Percentiles rank a stretch among this genome's conserved stretches.
These are phyloP conservation scores for Leishmania guyanensis DNA, from an alignment of 208 protist genomes.

Conservation along the genomic window DNA sequence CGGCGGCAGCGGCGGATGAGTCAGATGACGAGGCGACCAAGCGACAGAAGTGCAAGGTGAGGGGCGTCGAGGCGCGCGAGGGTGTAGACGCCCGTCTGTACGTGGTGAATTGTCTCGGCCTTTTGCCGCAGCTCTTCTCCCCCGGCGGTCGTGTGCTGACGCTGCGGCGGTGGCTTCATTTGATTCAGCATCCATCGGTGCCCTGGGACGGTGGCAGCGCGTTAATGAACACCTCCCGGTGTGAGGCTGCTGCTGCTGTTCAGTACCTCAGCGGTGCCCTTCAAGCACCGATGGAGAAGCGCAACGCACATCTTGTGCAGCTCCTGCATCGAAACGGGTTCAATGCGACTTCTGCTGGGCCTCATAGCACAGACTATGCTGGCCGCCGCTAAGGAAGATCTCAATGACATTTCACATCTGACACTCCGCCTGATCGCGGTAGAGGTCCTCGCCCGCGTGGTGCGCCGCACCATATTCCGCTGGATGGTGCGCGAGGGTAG, in stretches of 20 bases:
- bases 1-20: neutral
- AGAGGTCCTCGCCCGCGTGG: conserved; percentile 54
- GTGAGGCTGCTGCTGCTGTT: conserved; percentile 9
- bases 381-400: conserved; percentile 32
- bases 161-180: conserved; percentile 49
- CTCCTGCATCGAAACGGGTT: conserved; percentile 42
- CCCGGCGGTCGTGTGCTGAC: conserved; percentile 15
- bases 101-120: conserved; percentile 47
- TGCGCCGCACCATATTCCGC: conserved; percentile 39
- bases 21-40: neutral
- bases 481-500: conserved; percentile 30
- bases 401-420: conserved; percentile 30
- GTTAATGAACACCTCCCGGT: conserved; percentile 25
- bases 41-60: conserved; percentile 19
- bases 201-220: conserved; percentile 13
- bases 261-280: conserved; percentile 32
- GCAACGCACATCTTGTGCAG: conserved; percentile 38
- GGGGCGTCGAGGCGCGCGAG: conserved; percentile 53
- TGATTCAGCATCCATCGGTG: conserved; percentile 32
- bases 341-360: conserved; percentile 49
- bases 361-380: conserved; percentile 34
- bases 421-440: conserved; percentile 36
- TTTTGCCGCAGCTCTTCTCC: conserved; percentile 41
- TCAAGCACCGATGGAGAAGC: conserved; percentile 27
- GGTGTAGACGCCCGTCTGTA: conserved; percentile 54